Conservation (phyloP, 2,329 filamentous ascomycete species). For the Emydomyces testavorans region DNA sequence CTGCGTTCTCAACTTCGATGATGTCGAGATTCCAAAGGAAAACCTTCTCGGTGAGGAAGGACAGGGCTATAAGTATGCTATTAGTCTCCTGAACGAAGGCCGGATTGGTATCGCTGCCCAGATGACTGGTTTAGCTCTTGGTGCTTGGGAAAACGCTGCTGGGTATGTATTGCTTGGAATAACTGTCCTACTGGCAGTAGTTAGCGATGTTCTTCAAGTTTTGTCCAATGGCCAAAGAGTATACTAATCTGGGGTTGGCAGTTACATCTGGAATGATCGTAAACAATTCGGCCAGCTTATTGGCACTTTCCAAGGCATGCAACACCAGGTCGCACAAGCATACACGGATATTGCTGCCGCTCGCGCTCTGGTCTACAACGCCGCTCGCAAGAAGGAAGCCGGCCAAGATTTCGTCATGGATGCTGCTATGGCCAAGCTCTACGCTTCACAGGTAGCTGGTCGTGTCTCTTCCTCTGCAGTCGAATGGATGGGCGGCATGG, state of each 20-base stretch:
- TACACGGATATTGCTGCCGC: slow-evolving; percentile 90
- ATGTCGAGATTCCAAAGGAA: slow-evolving; percentile 77
- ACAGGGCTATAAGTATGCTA: slow-evolving; percentile 96
- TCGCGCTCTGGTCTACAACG: slow-evolving; percentile 87
- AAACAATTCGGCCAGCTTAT: slow-evolving; percentile 91
- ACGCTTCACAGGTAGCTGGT: slow-evolving; percentile 82
- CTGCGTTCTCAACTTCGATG: slow-evolving; percentile 94
- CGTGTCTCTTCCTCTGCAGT: slow-evolving; percentile 74
- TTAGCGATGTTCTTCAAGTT: no score
- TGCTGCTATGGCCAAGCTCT: slow-evolving; percentile 96
- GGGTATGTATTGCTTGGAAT: slow-evolving; percentile 38
- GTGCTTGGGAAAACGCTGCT: slow-evolving; percentile 89
- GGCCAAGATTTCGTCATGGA: slow-evolving; percentile 91
- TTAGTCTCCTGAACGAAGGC: slow-evolving; percentile 85
- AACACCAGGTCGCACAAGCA: slow-evolving; percentile 93
- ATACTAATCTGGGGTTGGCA: slow-evolving; percentile 22
- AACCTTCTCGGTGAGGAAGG: slow-evolving; percentile 82
- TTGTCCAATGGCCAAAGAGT: no score
- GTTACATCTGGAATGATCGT: slow-evolving; percentile 95
- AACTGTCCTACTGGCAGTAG: no score
- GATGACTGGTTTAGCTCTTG: slow-evolving; percentile 87
- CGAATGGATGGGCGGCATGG: slow-evolving; percentile 99
- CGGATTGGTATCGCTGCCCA: slow-evolving; percentile 96
- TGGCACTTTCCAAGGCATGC: slow-evolving; percentile 98
- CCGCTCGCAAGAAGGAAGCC: slow-evolving; percentile 93